Evolutionary conservation across 2,329 filamentous ascomycete species (phyloP).

Genomic region (Neoscytalidium dimidiatum): DNA sequence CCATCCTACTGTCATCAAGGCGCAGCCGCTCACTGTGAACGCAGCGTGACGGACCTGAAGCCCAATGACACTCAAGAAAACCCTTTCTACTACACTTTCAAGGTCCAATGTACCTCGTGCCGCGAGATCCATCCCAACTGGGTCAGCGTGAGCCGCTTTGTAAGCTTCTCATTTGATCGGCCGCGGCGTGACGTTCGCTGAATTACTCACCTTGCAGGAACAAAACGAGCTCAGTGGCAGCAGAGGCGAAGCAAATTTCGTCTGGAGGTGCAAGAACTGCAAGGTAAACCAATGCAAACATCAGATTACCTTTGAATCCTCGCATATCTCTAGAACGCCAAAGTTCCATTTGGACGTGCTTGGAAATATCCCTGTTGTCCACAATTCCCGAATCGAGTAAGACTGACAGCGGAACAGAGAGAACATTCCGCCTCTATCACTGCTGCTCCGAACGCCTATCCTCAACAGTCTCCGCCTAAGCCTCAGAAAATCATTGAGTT

Average conservation of each 20-base stretch:
- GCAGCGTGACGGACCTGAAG: conserved; percentile 84
- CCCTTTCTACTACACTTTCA: conserved; percentile 97
- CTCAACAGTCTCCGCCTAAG: conserved; percentile 71
- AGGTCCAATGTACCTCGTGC: conserved; percentile 97
- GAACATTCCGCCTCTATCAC: conserved; percentile 86
- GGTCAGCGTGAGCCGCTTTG: conserved; percentile 85
- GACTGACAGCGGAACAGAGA: conserved; percentile 52
- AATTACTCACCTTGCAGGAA: conserved; percentile 58
- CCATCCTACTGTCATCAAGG: background rate
- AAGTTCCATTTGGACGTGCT: background rate
- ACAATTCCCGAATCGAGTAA: background rate
- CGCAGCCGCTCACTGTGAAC: background rate
- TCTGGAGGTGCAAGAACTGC: conserved; percentile 99
- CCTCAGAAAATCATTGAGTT: conserved; percentile 81
- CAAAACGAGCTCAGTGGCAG: conserved; percentile 88
- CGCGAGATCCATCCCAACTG: conserved; percentile 86
- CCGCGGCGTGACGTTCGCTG: background rate
- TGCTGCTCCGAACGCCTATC: conserved; percentile 70
- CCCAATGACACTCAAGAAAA: conserved; percentile 78
- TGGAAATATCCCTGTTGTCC: conserved; percentile 20
- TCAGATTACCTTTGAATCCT: conserved; percentile 24
- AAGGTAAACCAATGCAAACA: conserved; percentile 59
- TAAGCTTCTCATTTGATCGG: conserved; percentile 50
- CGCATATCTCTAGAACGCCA: too few relatives aligned
- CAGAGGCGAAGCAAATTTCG: conserved; percentile 95